Base-by-base conservation (phyloP, 2,329 filamentous ascomycete genomes). In the Ophiostoma piceae region DNA sequence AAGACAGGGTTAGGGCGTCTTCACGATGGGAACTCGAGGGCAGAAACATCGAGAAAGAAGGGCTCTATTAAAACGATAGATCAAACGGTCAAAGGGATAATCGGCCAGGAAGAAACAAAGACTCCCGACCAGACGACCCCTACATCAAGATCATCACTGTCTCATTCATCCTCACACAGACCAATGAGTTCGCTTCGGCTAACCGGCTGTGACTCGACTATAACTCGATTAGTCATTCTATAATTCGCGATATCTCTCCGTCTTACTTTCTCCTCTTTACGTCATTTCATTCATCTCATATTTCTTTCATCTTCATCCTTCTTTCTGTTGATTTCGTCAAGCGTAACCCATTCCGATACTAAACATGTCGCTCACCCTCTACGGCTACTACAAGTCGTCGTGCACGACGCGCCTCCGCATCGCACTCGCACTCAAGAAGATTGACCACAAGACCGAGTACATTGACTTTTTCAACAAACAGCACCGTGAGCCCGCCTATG, bases 321-420 rank as follows among this genome's bases (percentile, higher is more conserved):
- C n/a, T 57, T 9, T 11, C 9, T 9, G n/a, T 2, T 51, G 0
- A 7, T 9, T 57, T 11, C 3, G 6, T 14, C n/a, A 12, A 7
- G 26, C 8, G 9, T 4, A 26, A 26, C 3, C 26, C 12, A 22
- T 1, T 8, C 11, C 39, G 3, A 2, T 1, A 14, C 39, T 94
- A 97, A 79, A 93, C 94, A 78, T 66, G 26, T 22, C 47, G 19
- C 68, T 73, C 74, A 80, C 77, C 1, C 82, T 89, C 11, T 83
- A 89, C 79, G 84, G 82, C 71, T 89, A 88, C 78, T 88, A 85
- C 77, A 82, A 85, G 72, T 89, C 87, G 66, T 88, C 86, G 19
- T 89, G 86, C 78, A 85, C 86, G 0, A 86, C 84, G 0, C 84
- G 87, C 14, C 79, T 90, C 5, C 85, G 86, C 65, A 88, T 89